phyloP scores from a whole-genome alignment of 805 yeast species.

The Metschnikowia vanudenii region DNA sequence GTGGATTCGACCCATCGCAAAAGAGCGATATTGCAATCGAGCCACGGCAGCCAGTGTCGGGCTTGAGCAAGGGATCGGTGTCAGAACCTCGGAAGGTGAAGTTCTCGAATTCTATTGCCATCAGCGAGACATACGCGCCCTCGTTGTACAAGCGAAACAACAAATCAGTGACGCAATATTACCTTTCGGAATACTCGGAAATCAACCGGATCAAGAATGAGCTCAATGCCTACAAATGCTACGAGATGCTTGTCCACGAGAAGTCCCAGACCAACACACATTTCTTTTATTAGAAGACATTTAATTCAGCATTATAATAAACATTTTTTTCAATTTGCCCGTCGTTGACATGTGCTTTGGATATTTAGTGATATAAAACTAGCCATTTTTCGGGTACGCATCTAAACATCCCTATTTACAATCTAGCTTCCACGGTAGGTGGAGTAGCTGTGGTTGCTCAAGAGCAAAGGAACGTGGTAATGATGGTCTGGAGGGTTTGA shows the following conservation, averaged over 20 bases:
- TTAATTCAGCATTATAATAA: not conserved
- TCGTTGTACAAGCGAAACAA: conserved; percentile 54
- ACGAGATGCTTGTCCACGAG: conserved; percentile 68
- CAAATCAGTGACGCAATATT: conserved; percentile 49
- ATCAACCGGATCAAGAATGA: conserved; percentile 61
- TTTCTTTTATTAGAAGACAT: conserved; percentile 46
- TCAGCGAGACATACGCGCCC: conserved; percentile 54
- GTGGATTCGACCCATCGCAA: conserved; percentile 30
- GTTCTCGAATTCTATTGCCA: conserved; percentile 47
- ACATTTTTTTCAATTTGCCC: not conserved
- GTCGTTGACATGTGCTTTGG: too few species aligned
- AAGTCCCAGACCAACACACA: conserved; percentile 62
- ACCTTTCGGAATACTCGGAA: conserved; percentile 48
- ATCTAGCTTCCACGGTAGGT: conserved; percentile 83
- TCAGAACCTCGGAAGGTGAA: conserved; percentile 19
- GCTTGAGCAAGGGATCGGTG: conserved; percentile 2
- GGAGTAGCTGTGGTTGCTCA: conserved; percentile 84
- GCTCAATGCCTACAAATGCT: conserved; percentile 59
- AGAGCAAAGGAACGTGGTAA: conserved; percentile 83
- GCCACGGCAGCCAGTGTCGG: conserved; percentile 17
- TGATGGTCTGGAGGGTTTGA: conserved; percentile 69
- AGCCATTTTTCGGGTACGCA: too few species aligned
- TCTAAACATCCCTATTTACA: too few species aligned
- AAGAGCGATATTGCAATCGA: conserved; percentile 1
- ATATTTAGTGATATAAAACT: too few species aligned